Evolutionary conservation across 768 basidiomycete genomes (phyloP).

Genomic region (Leccinellum luteum): DNA sequence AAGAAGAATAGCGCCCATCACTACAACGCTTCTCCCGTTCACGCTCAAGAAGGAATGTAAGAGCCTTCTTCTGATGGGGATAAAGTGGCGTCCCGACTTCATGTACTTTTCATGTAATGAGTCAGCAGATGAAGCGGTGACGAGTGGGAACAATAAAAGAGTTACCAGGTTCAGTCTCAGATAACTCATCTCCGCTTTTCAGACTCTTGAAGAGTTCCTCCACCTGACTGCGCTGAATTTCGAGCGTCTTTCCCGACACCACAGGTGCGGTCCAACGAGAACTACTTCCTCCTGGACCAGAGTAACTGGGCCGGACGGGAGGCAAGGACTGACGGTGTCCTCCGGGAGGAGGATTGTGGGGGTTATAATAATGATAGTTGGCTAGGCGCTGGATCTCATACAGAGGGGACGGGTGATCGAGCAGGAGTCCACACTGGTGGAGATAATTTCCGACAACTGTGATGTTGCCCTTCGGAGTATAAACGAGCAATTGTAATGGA

Average conservation of each 20-base stretch:
- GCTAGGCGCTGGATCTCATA: slow-evolving; percentile 59
- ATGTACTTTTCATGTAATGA: slow-evolving; percentile 40
- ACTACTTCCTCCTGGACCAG: slow-evolving; percentile 36
- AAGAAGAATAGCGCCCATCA: slow-evolving; percentile 63
- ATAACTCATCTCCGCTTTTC: slow-evolving; percentile 81
- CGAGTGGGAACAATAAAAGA: slow-evolving; percentile 21
- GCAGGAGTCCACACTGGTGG: slow-evolving; percentile 59
- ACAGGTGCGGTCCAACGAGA: slow-evolving; percentile 56
- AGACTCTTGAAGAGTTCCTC: slow-evolving; percentile 91
- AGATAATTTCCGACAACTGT: slow-evolving; percentile 76
- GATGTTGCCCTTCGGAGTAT: slow-evolving; percentile 93
- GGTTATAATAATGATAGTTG: slow-evolving; percentile 79
- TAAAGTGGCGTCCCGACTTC: slow-evolving; percentile 86
- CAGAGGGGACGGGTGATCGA: slow-evolving; percentile 76
- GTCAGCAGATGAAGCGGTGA: slow-evolving; percentile 12
- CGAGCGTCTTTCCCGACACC: slow-evolving; percentile 72
- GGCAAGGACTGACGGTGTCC: slow-evolving; percentile 48
- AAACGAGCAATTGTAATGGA: slow-evolving; percentile 82
- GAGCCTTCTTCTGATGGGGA: slow-evolving; percentile 97
- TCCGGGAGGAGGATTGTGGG: slow-evolving; percentile 80
- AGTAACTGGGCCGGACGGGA: slow-evolving; percentile 41
- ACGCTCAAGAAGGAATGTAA: slow-evolving; percentile 92
- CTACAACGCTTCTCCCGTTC: slow-evolving; percentile 60
- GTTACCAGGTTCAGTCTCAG: slow-evolving; percentile 84
- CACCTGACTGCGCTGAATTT: slow-evolving; percentile 89